phyloP scores from a whole-genome alignment of 768 basidiomycete species.

The Mycena epipterygia region DNA sequence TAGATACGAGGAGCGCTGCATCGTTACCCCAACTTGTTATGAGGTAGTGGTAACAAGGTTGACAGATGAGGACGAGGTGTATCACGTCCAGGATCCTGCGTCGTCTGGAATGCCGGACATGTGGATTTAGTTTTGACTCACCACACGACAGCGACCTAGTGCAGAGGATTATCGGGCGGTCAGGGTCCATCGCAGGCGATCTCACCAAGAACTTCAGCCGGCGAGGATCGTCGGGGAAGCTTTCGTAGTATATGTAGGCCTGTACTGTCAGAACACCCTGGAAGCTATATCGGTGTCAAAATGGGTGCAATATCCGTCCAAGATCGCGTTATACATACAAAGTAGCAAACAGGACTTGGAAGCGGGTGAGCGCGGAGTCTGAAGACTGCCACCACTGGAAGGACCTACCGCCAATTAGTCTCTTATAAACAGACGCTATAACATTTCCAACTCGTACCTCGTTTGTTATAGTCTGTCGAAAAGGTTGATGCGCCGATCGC shows the following conservation, averaged over 20 bases:
- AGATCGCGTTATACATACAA: constrained; percentile 18
- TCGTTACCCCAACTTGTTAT: constrained; percentile 28
- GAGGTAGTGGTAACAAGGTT: constrained; percentile 31
- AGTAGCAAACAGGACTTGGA: constrained; percentile 36
- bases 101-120: neutral
- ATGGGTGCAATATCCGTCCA: neutral
- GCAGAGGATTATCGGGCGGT: neutral
- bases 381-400: neutral
- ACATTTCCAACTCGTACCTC: too few relatives aligned
- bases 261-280: constrained; percentile 23
- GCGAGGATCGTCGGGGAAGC: constrained; percentile 7
- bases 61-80: constrained; percentile 27
- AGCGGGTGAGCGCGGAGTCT: neutral
- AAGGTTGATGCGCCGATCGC: too few relatives aligned
- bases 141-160: constrained; percentile 20
- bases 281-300: neutral
- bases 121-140: neutral
- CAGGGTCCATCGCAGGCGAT: neutral
- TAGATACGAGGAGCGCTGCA: constrained; percentile 17
- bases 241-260: constrained; percentile 25
- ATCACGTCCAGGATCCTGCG: constrained; percentile 23
- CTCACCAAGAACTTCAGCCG: constrained; percentile 12
- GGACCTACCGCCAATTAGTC: constrained; percentile 22
- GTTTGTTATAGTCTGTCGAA: too few relatives aligned
- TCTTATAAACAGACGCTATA: too few relatives aligned